phyloP scores from a whole-genome alignment of 768 basidiomycete species.

The Coprinellus micaceus region DNA sequence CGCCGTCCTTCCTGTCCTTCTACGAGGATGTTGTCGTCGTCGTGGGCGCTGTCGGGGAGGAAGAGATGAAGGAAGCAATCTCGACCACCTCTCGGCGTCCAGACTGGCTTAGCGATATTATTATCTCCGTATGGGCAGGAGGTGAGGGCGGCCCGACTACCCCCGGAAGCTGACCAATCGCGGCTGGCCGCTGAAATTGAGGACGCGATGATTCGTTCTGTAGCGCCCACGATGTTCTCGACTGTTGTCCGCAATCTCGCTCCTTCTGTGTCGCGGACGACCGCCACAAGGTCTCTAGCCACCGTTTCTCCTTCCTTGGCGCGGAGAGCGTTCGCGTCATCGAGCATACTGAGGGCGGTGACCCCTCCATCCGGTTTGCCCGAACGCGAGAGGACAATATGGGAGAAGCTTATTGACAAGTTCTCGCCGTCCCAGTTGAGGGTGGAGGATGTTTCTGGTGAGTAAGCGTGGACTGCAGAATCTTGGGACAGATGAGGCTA shows the following conservation, averaged over 20 bases:
- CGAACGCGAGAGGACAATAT: slow-evolving; percentile 70
- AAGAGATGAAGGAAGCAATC: too few relatives aligned
- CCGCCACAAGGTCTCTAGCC: background rate
- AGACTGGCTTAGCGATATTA: background rate
- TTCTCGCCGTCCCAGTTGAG: slow-evolving; percentile 79
- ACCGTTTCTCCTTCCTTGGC: background rate
- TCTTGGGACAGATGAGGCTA: background rate
- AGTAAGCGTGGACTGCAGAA: slow-evolving; percentile 16
- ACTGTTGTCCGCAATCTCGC: slow-evolving; percentile 9
- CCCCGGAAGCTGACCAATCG: slow-evolving; percentile 9
- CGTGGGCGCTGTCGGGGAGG: slow-evolving; percentile 2
- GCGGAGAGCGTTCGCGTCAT: slow-evolving; percentile 28
- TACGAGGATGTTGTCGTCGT: background rate
- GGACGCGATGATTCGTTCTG: background rate
- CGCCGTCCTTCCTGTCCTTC: too few relatives aligned
- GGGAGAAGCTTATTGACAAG: slow-evolving; percentile 63
- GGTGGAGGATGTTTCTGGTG: slow-evolving; percentile 95
- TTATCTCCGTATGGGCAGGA: background rate
- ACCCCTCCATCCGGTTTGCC: slow-evolving; percentile 27
- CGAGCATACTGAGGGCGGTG: slow-evolving; percentile 14
- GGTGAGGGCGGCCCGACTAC: background rate
- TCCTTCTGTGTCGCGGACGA: slow-evolving; percentile 3
- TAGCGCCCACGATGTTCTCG: slow-evolving; percentile 7
- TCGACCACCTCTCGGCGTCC: background rate
- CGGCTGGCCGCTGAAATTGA: background rate